phyloP scores from a whole-genome alignment of 2,329 filamentous ascomycete genomes.

The Cladosporium austrohemisphaericum region DNA sequence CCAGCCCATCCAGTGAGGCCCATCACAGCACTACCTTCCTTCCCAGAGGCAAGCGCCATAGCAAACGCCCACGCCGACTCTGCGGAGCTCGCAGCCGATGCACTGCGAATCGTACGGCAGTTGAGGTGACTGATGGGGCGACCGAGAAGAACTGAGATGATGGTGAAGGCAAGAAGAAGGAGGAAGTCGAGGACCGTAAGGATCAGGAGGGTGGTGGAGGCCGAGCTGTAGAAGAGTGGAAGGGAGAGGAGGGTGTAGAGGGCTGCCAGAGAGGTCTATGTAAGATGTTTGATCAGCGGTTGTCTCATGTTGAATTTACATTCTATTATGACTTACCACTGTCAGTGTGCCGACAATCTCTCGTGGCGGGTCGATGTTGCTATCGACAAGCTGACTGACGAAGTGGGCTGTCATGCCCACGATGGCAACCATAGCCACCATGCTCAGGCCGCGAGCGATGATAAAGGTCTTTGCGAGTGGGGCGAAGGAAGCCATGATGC shows the following conservation, averaged over 20 bases:
- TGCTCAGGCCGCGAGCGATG: conserved; percentile 66
- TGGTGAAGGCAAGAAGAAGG: conserved; percentile 72
- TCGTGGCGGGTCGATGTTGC: conserved; percentile 62
- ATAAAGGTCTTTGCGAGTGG: conserved; percentile 74
- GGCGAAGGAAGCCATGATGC: conserved; percentile 52
- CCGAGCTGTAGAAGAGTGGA: conserved; percentile 76
- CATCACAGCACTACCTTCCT: conserved; percentile 51
- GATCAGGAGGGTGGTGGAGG: conserved; percentile 71
- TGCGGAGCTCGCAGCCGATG: conserved; percentile 43
- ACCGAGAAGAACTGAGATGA: conserved; percentile 73
- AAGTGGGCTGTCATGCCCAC: conserved; percentile 82
- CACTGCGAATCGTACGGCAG: conserved; percentile 57
- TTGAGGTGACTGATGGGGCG: conserved; percentile 74
- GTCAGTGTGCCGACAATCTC: conserved; percentile 74
- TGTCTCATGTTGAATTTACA: background rate
- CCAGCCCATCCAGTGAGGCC: conserved; percentile 55
- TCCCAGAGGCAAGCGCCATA: conserved; percentile 49
- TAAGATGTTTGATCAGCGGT: too few species aligned
- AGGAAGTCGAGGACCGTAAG: conserved; percentile 63
- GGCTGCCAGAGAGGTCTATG: conserved; percentile 69
- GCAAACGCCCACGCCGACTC: conserved; percentile 52
- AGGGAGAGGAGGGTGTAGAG: conserved; percentile 69
- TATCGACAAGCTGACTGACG: conserved; percentile 68
- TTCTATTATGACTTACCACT: conserved; percentile 60
- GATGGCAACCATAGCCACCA: conserved; percentile 67